phyloP scores from a whole-genome alignment of 768 basidiomycete species.

The Lenzites betulinus region DNA sequence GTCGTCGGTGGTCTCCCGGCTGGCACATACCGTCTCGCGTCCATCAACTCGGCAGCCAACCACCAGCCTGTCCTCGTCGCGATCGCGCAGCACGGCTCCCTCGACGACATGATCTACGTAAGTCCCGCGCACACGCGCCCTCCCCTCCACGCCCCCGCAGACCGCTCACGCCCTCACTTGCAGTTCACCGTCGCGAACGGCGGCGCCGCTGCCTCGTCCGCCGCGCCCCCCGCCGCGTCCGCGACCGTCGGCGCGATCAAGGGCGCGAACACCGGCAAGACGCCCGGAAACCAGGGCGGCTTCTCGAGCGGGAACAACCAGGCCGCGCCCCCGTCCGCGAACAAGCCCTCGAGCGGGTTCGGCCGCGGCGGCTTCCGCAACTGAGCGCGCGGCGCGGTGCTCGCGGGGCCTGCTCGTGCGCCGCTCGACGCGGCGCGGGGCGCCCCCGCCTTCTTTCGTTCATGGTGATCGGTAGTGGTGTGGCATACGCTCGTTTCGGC shows the following conservation, averaged over 20 bases:
- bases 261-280: conserved; percentile 18
- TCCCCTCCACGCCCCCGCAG: neutral
- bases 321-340: neutral
- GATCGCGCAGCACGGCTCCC: conserved; percentile 44
- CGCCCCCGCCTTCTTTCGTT: neutral
- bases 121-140: conserved; percentile 8
- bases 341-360: conserved; percentile 5
- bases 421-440: conserved; percentile 4
- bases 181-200: conserved; percentile 31
- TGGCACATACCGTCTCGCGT: conserved; percentile 45
- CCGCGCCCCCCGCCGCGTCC: conserved; percentile 11
- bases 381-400: neutral
- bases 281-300: conserved; percentile 19
- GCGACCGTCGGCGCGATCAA: conserved; percentile 17
- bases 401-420: neutral
- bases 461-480: neutral
- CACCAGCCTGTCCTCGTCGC: conserved; percentile 43
- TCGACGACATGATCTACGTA: conserved; percentile 46
- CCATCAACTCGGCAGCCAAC: conserved; percentile 50
- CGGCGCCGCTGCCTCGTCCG: conserved; percentile 15
- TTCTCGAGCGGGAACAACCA: conserved; percentile 5
- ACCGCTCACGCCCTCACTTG: neutral
- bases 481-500: neutral
- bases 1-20: conserved; percentile 46
- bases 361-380: conserved; percentile 11